Evolutionary conservation across 768 basidiomycete species (phyloP).

Genomic region (Leccinum incarnatum): DNA sequence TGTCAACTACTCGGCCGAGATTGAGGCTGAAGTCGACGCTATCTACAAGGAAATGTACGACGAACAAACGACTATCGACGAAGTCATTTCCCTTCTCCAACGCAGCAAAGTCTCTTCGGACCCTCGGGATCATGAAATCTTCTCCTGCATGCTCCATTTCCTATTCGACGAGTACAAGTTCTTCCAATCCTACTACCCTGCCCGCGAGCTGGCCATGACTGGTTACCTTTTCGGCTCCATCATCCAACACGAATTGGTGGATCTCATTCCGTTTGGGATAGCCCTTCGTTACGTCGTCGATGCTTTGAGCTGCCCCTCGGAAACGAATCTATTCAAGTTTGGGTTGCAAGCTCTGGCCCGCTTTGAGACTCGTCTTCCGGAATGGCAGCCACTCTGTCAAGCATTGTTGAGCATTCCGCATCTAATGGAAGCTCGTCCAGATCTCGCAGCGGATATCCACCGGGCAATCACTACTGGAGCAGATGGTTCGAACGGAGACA

Average conservation of each 20-base stretch:
- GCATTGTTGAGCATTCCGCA: slow-evolving; percentile 85
- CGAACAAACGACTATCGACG: slow-evolving; percentile 90
- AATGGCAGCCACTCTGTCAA: slow-evolving; percentile 93
- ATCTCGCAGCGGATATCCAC: slow-evolving; percentile 68
- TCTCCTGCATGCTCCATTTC: slow-evolving; percentile 99
- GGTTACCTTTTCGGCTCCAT: slow-evolving; percentile 95
- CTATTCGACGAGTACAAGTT: slow-evolving; percentile 99
- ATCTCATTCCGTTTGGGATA: slow-evolving; percentile 91
- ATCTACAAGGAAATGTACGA: slow-evolving; percentile 99
- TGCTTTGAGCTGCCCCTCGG: slow-evolving; percentile 85
- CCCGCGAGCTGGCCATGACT: slow-evolving; percentile 92
- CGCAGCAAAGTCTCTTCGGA: slow-evolving; percentile 80
- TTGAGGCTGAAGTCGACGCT: slow-evolving; percentile 89
- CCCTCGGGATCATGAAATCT: slow-evolving; percentile 88
- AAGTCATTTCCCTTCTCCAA: slow-evolving; percentile 86
- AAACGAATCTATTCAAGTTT: slow-evolving; percentile 93
- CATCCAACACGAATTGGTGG: slow-evolving; percentile 90
- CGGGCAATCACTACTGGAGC: slow-evolving; percentile 59
- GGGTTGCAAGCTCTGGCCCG: slow-evolving; percentile 87
- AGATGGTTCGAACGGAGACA: slow-evolving; percentile 42
- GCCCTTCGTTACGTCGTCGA: slow-evolving; percentile 96
- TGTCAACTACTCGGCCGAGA: slow-evolving; percentile 81
- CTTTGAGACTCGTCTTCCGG: slow-evolving; percentile 82
- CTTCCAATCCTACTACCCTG: slow-evolving; percentile 94
- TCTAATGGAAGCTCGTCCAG: slow-evolving; percentile 81